These are phyloP conservation scores for Pseudopyricularia javanii DNA, from an alignment of 2,329 filamentous ascomycete genomes.

Conservation along the genomic window DNA sequence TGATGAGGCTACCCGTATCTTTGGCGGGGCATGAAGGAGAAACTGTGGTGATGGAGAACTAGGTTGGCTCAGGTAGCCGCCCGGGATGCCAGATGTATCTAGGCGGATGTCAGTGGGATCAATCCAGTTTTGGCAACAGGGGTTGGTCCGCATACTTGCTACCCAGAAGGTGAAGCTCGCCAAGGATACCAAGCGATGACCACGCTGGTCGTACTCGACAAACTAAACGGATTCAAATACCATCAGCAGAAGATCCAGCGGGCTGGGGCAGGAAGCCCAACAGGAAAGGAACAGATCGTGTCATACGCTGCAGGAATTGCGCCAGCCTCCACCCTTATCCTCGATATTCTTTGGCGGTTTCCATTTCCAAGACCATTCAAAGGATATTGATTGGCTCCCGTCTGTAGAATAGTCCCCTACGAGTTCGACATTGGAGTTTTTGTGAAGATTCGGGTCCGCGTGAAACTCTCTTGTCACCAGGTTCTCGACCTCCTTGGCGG, in stretches of 20 bases:
- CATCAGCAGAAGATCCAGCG: not conserved
- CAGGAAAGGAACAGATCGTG: not conserved
- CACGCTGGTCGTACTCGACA: constrained; percentile 90
- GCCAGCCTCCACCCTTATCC: constrained; percentile 84
- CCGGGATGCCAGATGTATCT: constrained; percentile 34
- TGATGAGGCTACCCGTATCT: constrained; percentile 71
- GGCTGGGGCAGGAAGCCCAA: not conserved
- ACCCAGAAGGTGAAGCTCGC: constrained; percentile 96
- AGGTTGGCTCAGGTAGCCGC: constrained; percentile 38
- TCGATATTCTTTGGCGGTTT: constrained; percentile 72
- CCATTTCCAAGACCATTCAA: constrained; percentile 97
- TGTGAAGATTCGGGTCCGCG: constrained; percentile 92
- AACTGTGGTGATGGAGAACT: constrained; percentile 61
- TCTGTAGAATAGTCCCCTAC: constrained; percentile 84
- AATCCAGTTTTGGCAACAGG: not conserved
- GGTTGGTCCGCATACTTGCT: constrained; percentile 41
- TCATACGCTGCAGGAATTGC: constrained; percentile 80
- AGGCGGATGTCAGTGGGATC: constrained; percentile 9
- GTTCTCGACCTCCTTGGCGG: constrained; percentile 77
- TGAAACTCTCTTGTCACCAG: constrained; percentile 92
- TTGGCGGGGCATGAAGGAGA: constrained; percentile 59
- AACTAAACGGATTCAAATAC: constrained; percentile 42
- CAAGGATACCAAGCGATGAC: constrained; percentile 76
- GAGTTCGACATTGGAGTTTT: constrained; percentile 88
- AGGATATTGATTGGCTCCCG: constrained; percentile 73